phyloP scores from a whole-genome alignment of 441 rosid genomes.

The Arabidopsis hybrid region DNA sequence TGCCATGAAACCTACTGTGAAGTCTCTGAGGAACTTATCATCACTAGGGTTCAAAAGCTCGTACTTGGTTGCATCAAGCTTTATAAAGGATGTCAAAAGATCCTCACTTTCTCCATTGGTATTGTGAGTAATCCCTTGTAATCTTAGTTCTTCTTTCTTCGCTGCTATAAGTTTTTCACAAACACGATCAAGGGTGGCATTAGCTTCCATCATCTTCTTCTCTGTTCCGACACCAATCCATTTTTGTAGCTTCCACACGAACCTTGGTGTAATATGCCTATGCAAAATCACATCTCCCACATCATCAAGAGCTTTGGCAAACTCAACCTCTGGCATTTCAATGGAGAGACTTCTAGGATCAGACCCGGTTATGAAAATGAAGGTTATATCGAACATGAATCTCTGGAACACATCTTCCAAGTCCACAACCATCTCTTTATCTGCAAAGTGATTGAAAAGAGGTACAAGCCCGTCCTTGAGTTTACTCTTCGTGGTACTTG shows the following conservation, averaged over 20 bases:
- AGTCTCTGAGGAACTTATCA: conserved; percentile 47
- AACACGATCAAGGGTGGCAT: conserved; percentile 26
- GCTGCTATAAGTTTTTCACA: conserved; percentile 6
- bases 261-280: conserved; percentile 27
- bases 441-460: conserved; percentile 35
- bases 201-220: conserved; percentile 31
- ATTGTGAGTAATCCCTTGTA: not conserved
- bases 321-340: conserved; percentile 40
- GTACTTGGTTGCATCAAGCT: conserved; percentile 10
- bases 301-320: conserved; percentile 37
- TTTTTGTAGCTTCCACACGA: conserved; percentile 38
- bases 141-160: conserved; percentile 21
- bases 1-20: conserved; percentile 27
- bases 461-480: conserved; percentile 44
- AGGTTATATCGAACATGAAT: conserved; percentile 51
- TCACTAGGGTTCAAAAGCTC: conserved; percentile 13
- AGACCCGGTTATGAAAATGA: conserved; percentile 42
- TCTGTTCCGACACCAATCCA: conserved; percentile 36
- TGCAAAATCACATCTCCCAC: conserved; percentile 28
- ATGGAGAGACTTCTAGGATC: conserved; percentile 44
- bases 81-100: conserved; percentile 36
- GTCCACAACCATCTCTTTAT: conserved; percentile 37
- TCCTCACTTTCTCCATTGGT: conserved; percentile 27
- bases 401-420: conserved; percentile 56
- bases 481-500: conserved; percentile 33